Percentiles rank a stretch among this genome's conserved stretches.
These are phyloP conservation scores for Vitis rotundifolia DNA, from an alignment of 164 flowering plant genomes.

Conservation along the genomic window DNA sequence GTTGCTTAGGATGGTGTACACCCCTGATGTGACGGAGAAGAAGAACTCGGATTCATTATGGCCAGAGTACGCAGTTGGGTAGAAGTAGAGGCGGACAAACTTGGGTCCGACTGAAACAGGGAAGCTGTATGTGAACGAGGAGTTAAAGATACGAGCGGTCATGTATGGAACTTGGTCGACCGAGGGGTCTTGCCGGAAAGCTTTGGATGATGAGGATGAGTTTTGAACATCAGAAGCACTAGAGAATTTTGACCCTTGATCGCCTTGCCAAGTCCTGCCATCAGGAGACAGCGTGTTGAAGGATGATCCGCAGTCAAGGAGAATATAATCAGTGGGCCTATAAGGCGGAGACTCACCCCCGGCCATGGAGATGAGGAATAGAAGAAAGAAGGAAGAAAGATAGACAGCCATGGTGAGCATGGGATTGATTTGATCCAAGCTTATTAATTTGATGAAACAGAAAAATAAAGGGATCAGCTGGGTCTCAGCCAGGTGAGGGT, in stretches of 20 bases:
- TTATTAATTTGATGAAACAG: too few relatives aligned
- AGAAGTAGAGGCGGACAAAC: slow-evolving; percentile 37
- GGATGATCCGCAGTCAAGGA: slow-evolving; percentile 29
- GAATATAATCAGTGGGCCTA: slow-evolving; percentile 23
- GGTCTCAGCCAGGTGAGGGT: too few relatives aligned
- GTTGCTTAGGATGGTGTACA: slow-evolving; percentile 31
- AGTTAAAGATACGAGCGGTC: slow-evolving; percentile 27
- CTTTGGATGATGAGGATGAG: too few relatives aligned
- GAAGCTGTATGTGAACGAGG: slow-evolving; percentile 30
- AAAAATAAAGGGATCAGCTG: too few relatives aligned
- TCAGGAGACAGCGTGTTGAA: neutral
- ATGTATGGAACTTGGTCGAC: slow-evolving; percentile 21
- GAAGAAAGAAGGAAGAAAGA: too few relatives aligned
- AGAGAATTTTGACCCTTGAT: slow-evolving; percentile 12
- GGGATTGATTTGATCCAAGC: too few relatives aligned
- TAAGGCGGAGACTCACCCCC: slow-evolving; percentile 1
- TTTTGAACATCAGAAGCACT: neutral
- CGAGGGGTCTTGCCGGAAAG: slow-evolving; percentile 7
- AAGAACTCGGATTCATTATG: slow-evolving; percentile 1
- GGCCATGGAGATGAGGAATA: neutral
- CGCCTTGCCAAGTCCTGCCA: slow-evolving; percentile 26
- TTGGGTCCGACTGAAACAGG: slow-evolving; percentile 27
- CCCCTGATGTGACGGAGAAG: slow-evolving; percentile 24
- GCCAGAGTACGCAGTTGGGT: slow-evolving; percentile 16
- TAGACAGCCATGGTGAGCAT: too few relatives aligned